Evolutionary conservation across 192 early-diverging fungal species (phyloP).

Genomic region (Entomortierella lignicola): DNA sequence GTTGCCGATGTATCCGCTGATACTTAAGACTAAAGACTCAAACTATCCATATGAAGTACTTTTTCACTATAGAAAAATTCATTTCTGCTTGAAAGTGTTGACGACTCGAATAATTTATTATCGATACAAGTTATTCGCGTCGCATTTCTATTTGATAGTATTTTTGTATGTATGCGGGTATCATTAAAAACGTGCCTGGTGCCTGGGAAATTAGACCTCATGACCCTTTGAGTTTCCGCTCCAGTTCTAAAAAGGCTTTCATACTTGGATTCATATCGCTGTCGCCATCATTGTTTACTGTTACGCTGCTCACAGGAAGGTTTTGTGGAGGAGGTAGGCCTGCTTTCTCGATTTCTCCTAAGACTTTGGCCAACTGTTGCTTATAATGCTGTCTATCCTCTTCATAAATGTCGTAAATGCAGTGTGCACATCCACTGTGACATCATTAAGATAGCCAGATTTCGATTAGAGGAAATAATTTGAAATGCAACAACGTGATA

Average conservation of each 20-base stretch:
- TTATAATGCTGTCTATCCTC: slow-evolving; percentile 50
- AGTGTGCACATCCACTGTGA: slow-evolving; percentile 43
- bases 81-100: no score
- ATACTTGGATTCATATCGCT: slow-evolving; percentile 64
- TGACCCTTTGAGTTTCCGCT: slow-evolving; percentile 54
- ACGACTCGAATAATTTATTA: no score
- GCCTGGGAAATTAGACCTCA: slow-evolving; percentile 15
- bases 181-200: no score
- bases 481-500: no score
- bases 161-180: no score
- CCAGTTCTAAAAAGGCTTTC: slow-evolving; percentile 64
- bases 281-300: slow-evolving; percentile 16
- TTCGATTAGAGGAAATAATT: no score
- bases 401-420: slow-evolving; percentile 50
- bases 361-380: slow-evolving; percentile 9
- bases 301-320: neutral
- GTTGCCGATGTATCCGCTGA: neutral
- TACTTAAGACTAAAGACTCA: neutral
- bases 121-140: no score
- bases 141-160: neutral
- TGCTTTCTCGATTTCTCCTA: slow-evolving; percentile 28
- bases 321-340: slow-evolving; percentile 38
- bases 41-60: no score
- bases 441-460: slow-evolving; percentile 1
- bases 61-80: no score